These are phyloP conservation scores for Candida endomychidarum DNA, from an alignment of 805 yeast species.

Conservation along the genomic window DNA sequence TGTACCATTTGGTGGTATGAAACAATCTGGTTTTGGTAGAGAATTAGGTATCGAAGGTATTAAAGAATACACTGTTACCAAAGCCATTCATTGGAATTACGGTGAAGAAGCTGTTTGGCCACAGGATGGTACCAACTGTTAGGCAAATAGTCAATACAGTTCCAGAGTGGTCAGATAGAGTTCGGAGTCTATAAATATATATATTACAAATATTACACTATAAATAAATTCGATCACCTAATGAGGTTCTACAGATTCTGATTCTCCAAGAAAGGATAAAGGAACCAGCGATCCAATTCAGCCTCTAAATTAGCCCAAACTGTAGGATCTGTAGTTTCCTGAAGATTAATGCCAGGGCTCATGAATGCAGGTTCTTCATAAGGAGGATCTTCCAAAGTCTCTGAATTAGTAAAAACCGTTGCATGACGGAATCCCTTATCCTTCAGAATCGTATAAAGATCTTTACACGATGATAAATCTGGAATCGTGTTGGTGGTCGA, in stretches of 20 bases:
- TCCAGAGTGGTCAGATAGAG: too few relatives aligned
- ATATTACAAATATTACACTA: too few relatives aligned
- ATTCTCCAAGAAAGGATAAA: conserved; percentile 14
- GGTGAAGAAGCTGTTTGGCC: conserved; percentile 17
- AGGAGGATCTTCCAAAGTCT: conserved; percentile 11
- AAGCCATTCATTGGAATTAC: conserved; percentile 22
- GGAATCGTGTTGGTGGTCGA: conserved; percentile 9
- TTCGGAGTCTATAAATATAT: too few relatives aligned
- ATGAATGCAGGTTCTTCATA: neutral
- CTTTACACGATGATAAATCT: conserved; percentile 6
- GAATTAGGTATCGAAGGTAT: conserved; percentile 47
- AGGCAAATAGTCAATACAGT: too few relatives aligned
- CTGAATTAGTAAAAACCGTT: conserved; percentile 8
- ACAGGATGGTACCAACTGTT: conserved; percentile 13
- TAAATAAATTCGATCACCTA: too few relatives aligned
- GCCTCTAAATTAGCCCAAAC: conserved; percentile 12
- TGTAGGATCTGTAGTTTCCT: neutral
- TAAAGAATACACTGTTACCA: conserved; percentile 34
- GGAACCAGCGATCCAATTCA: conserved; percentile 17
- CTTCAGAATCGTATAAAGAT: conserved; percentile 3
- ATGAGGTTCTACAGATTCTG: conserved; percentile 8
- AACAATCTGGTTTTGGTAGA: conserved; percentile 68
- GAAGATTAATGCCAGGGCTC: neutral
- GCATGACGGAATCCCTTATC: conserved; percentile 7
- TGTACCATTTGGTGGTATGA: conserved; percentile 61